These are phyloP conservation scores for Claviceps quebecensis DNA, from an alignment of 2,329 filamentous ascomycete genomes.

Conservation along the genomic window DNA sequence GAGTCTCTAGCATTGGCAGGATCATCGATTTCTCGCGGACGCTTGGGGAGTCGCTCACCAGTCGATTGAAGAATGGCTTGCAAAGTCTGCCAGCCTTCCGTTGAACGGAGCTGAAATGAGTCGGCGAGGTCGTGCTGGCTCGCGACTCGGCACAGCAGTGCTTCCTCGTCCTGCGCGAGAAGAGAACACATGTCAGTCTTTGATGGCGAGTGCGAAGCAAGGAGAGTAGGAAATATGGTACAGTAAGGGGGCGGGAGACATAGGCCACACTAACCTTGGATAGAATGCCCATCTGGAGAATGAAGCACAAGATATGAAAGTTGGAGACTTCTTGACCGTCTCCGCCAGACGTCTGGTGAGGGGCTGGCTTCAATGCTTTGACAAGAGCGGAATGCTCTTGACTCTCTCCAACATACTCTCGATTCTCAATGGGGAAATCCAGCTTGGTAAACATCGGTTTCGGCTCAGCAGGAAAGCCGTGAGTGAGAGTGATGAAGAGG, in stretches of 20 bases:
- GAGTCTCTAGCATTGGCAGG: slow-evolving; percentile 12
- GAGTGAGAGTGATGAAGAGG: slow-evolving; percentile 85
- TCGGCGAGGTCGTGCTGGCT: slow-evolving; percentile 68
- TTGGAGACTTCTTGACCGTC: slow-evolving; percentile 65
- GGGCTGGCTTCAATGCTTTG: slow-evolving; percentile 50
- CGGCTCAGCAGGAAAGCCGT: slow-evolving; percentile 78
- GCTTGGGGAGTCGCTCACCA: slow-evolving; percentile 90
- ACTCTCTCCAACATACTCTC: slow-evolving; percentile 69
- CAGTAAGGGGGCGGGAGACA: not conserved
- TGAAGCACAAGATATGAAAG: slow-evolving; percentile 85
- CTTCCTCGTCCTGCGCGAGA: slow-evolving; percentile 63
- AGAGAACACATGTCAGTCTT: not conserved
- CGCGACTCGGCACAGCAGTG: slow-evolving; percentile 72
- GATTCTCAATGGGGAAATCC: slow-evolving; percentile 82
- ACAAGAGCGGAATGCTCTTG: slow-evolving; percentile 62
- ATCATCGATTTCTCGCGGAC: slow-evolving; percentile 30
- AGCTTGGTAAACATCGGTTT: slow-evolving; percentile 61
- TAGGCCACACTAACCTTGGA: slow-evolving; percentile 52
- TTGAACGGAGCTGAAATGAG: slow-evolving; percentile 70
- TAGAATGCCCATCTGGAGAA: slow-evolving; percentile 67
- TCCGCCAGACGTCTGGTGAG: slow-evolving; percentile 44
- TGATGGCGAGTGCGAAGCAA: not conserved
- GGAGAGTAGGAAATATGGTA: not conserved
- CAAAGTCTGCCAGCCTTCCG: slow-evolving; percentile 85
- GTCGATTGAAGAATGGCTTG: slow-evolving; percentile 88